These are phyloP conservation scores for Talaromyces trachyspermus DNA, from an alignment of 495 filamentous ascomycete species.

Conservation along the genomic window DNA sequence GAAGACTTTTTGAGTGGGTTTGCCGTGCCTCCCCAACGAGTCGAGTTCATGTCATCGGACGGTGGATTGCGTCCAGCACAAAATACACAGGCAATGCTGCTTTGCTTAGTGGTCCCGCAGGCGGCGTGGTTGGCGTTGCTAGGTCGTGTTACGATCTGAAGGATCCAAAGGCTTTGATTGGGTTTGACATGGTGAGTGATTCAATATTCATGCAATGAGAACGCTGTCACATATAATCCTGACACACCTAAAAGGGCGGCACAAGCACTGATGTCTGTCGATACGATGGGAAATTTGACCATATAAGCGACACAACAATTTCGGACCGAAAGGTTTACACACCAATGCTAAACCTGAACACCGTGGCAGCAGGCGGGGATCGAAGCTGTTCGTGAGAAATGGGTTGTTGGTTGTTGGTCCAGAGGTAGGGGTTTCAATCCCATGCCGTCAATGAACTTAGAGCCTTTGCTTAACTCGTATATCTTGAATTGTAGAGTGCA, in stretches of 20 bases:
- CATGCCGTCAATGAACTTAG: background rate
- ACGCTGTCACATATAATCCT: background rate
- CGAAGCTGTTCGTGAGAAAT: slow-evolving; percentile 27
- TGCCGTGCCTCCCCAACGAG: slow-evolving; percentile 18
- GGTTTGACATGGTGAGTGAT: slow-evolving; percentile 75
- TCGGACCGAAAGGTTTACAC: slow-evolving; percentile 33
- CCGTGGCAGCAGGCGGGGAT: slow-evolving; percentile 38
- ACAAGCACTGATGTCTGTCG: slow-evolving; percentile 93
- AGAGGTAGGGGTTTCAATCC: slow-evolving; percentile 29
- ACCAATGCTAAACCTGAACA: slow-evolving; percentile 28
- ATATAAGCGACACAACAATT: slow-evolving; percentile 95
- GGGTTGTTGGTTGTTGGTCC: slow-evolving; percentile 34
- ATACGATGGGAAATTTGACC: slow-evolving; percentile 90
- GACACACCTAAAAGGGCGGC: slow-evolving; percentile 43
- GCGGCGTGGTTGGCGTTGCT: slow-evolving; percentile 85
- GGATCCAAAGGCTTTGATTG: slow-evolving; percentile 84
- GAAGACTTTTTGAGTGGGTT: slow-evolving; percentile 69
- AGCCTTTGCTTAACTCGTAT: background rate
- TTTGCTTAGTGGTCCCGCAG: slow-evolving; percentile 54
- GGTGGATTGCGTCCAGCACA: slow-evolving; percentile 49
- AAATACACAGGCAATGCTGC: slow-evolving; percentile 52
- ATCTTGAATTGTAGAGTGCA: slow-evolving; percentile 30
- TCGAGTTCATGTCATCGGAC: slow-evolving; percentile 53
- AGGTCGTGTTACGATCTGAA: slow-evolving; percentile 82
- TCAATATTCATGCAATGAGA: background rate